A percentile compares a stretch with the other conserved stretches of the same genome.
Conservation (phyloP, 805 yeast genomes). For the Zygotorulaspora chibaensis region DNA sequence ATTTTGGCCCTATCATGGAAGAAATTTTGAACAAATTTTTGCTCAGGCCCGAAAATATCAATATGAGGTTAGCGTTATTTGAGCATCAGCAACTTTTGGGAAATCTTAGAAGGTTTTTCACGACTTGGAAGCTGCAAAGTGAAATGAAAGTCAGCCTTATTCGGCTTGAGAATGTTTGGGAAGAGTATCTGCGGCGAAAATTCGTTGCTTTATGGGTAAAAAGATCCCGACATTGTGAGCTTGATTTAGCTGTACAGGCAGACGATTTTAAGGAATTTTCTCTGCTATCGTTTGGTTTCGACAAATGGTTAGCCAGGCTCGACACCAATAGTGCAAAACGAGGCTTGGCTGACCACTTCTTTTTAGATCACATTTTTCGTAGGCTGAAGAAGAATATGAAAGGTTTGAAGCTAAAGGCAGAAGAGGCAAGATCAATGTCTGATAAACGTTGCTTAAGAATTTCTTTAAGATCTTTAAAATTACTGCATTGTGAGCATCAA, state of each 20-base stretch:
- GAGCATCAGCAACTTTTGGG: slow-evolving; percentile 13
- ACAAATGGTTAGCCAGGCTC: slow-evolving; percentile 16
- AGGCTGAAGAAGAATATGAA: slow-evolving; percentile 10
- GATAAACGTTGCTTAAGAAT: background rate
- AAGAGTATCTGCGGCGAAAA: slow-evolving; percentile 12
- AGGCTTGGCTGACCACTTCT: slow-evolving; percentile 24
- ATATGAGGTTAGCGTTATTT: slow-evolving; percentile 22
- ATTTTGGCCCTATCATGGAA: slow-evolving; percentile 17
- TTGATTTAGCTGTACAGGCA: slow-evolving; percentile 12
- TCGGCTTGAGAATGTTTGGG: slow-evolving; percentile 16
- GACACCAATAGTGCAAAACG: slow-evolving; percentile 18
- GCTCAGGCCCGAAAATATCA: slow-evolving; percentile 24
- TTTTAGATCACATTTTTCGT: slow-evolving; percentile 18
- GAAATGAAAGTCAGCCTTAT: slow-evolving; percentile 11
- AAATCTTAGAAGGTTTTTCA: slow-evolving; percentile 10
- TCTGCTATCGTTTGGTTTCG: slow-evolving; percentile 17
- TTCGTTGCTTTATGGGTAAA: slow-evolving; percentile 13
- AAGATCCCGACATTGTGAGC: slow-evolving; percentile 4
- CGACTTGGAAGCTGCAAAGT: slow-evolving; percentile 18
- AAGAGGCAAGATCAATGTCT: background rate
- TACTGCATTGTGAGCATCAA: slow-evolving; percentile 2
- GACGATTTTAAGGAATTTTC: slow-evolving; percentile 15
- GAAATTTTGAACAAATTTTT: slow-evolving; percentile 19
- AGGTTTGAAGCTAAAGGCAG: background rate
- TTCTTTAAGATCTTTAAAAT: slow-evolving; percentile 2